phyloP scores from a whole-genome alignment of 202 grass and related monocot species.

The Panicum hallii region DNA sequence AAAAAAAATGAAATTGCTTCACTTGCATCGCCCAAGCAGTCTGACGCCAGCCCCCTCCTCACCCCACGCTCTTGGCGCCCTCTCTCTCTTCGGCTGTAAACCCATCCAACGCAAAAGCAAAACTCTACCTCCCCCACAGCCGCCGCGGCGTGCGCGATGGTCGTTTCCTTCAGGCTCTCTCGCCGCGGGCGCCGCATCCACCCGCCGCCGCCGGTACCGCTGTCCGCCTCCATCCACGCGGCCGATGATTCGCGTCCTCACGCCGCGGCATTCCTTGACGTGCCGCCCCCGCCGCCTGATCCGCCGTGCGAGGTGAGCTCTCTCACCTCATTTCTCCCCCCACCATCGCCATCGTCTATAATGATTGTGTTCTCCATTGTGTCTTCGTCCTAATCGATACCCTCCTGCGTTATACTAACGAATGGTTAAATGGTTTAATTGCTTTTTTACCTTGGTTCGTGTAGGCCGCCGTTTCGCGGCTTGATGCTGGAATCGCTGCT shows the following conservation, averaged over 20 bases:
- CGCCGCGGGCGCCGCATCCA: constrained; percentile 47
- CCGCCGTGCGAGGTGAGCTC: constrained; percentile 18
- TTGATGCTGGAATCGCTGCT: neutral
- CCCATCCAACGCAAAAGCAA: neutral
- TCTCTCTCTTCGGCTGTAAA: neutral
- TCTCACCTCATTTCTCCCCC: neutral
- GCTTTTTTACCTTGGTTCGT: neutral
- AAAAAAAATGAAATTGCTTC: no score
- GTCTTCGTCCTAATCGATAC: neutral
- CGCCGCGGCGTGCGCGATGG: constrained; percentile 36
- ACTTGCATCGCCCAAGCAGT: no score
- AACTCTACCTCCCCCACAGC: constrained; percentile 4
- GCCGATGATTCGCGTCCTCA: neutral
- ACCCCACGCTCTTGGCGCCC: no score
- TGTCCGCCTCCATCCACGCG: neutral
- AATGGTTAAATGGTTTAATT: neutral
- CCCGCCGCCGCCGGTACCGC: neutral
- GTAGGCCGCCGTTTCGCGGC: constrained; percentile 27
- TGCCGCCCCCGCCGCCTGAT: neutral
- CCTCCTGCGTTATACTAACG: neutral
- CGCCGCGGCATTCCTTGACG: neutral
- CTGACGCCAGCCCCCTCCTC: no score
- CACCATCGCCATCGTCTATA: no score
- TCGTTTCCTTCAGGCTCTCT: constrained; percentile 53
- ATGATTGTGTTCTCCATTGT: neutral